phyloP scores from a whole-genome alignment of 169 alveolate genomes.

The Plasmodium knowlesi region DNA sequence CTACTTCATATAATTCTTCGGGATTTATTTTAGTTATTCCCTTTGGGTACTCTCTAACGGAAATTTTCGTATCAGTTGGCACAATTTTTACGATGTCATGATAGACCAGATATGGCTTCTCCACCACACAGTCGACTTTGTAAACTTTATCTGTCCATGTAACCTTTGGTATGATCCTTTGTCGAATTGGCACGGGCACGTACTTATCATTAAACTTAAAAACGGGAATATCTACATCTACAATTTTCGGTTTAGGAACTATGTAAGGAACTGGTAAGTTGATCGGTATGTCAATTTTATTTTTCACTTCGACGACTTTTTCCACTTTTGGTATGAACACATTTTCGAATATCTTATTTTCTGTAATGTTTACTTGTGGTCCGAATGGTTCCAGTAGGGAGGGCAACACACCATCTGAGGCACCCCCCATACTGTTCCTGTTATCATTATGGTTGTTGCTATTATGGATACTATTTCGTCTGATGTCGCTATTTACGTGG shows the following conservation, averaged over 20 bases:
- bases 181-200: constrained; percentile 81
- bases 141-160: constrained; percentile 79
- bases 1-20: constrained; percentile 79
- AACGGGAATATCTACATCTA: constrained; percentile 81
- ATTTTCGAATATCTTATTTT: constrained; percentile 39
- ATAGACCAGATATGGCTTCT: constrained; percentile 80
- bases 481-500: background rate
- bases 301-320: constrained; percentile 63
- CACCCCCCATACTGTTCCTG: background rate
- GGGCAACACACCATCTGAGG: constrained; percentile 40
- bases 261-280: constrained; percentile 80
- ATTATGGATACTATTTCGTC: background rate
- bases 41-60: constrained; percentile 79
- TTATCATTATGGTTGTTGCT: background rate
- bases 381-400: constrained; percentile 75
- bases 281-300: constrained; percentile 68
- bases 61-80: constrained; percentile 78
- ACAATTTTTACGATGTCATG: constrained; percentile 80
- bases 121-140: constrained; percentile 79
- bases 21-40: constrained; percentile 81
- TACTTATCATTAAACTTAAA: constrained; percentile 81
- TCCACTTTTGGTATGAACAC: constrained; percentile 64
- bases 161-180: constrained; percentile 79
- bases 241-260: constrained; percentile 81
- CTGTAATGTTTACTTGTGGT: constrained; percentile 44